These are phyloP conservation scores for Paecilomyces variotii DNA, from an alignment of 2,329 filamentous ascomycete species.

Conservation along the genomic window DNA sequence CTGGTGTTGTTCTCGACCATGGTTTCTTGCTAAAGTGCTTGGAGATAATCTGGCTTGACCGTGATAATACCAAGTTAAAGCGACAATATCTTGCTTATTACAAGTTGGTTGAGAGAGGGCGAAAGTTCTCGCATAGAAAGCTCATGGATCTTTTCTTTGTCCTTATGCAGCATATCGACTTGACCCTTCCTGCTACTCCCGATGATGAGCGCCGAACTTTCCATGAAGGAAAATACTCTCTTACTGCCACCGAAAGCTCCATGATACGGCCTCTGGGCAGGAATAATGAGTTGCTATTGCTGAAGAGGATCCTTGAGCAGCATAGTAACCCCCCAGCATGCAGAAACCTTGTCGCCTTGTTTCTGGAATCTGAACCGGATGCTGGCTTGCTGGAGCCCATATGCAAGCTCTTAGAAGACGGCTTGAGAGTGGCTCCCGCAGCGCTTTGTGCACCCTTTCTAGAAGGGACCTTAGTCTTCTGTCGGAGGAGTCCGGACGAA, in stretches of 20 bases:
- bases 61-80: slow-evolving; percentile 39
- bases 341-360: slow-evolving; percentile 48
- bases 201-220: slow-evolving; percentile 16
- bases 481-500: slow-evolving; percentile 31
- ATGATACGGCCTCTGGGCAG: slow-evolving; percentile 26
- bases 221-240: slow-evolving; percentile 23
- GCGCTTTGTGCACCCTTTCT: slow-evolving; percentile 48
- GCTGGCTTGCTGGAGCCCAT: slow-evolving; percentile 45
- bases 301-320: slow-evolving; percentile 58
- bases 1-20: slow-evolving; percentile 50
- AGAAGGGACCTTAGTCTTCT: slow-evolving; percentile 49
- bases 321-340: slow-evolving; percentile 49
- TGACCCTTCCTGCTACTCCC: slow-evolving; percentile 20
- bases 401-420: slow-evolving; percentile 45
- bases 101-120: slow-evolving; percentile 38
- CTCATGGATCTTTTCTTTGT: slow-evolving; percentile 35
- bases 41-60: slow-evolving; percentile 55
- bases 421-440: slow-evolving; percentile 46
- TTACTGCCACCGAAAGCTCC: slow-evolving; percentile 25
- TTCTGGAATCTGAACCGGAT: slow-evolving; percentile 46
- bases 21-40: slow-evolving; percentile 54
- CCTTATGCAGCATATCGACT: slow-evolving; percentile 32
- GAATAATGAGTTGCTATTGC: slow-evolving; percentile 25
- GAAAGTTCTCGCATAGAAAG: slow-evolving; percentile 36
- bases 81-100: slow-evolving; percentile 44